Base-by-base conservation (phyloP, 1,284 basidiomycete genomes). In the Tilletiopsis washingtonensis region DNA sequence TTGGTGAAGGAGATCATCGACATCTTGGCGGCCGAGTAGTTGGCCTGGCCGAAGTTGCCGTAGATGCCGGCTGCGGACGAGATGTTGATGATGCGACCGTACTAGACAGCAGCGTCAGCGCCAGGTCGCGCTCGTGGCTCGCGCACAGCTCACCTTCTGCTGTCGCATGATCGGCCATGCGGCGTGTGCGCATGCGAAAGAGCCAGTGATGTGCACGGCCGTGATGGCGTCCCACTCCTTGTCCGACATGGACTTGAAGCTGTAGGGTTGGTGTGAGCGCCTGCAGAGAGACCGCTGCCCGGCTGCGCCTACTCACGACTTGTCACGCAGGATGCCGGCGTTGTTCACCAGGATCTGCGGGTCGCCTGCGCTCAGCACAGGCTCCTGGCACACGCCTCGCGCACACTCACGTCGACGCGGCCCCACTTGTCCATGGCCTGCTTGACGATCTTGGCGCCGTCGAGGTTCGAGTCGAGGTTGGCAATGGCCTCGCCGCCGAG, bases 41-140 rank as follows among this genome's bases (percentile, higher is more conserved):
- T 98, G 17, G 90, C 84, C 76, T 98, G 94, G 17, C 93, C 94
- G 74, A 93, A 89, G 78, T 96, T 97, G 7, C 91, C 88, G 84
- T 76, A 67, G 47, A 71, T 56, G 75, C 73, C 73, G 34, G 69
- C 72, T 37, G 76, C 75, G n/a, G 70, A 72, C 34, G 66, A 60
- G 27, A 68, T 70, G 61, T 69, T 69, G 59, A 68, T 63, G 53
- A 69, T 64, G 39, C 69, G 62, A 40, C 66, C 68, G 54, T 45
- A 72, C 59, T 42, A 42, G 40, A 11, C 12, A 42, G 1, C 23
- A 25, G 7, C 21, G 23, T 42, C 23, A 23, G 20, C 40, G 2
- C 15, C 7, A 34, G 32, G 9, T n/a, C 14, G 21, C 21, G 40
- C 9, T 41, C 24, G 32, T 11, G 17, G 3, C 32, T 34, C 32